Evolutionary conservation across 2,329 filamentous ascomycete species (phyloP).

Genomic region (Colletotrichum acutatum): DNA sequence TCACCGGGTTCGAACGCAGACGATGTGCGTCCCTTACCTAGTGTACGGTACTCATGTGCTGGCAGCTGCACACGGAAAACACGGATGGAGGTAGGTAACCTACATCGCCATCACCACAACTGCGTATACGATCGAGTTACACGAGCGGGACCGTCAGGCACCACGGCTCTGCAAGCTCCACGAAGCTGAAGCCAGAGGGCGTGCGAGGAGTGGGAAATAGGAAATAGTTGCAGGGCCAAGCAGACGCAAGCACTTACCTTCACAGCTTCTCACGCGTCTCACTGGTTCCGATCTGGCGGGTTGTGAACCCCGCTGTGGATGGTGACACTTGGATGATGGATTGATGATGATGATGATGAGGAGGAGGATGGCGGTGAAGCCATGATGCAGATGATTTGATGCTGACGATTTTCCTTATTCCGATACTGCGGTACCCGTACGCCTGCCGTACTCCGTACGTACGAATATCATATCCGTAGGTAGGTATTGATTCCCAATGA

Average conservation of each 20-base stretch:
- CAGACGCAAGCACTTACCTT: not conserved
- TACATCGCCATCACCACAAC: not conserved
- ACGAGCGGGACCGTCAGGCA: not conserved
- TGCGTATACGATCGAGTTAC: not conserved
- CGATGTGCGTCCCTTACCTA: too few relatives aligned
- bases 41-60: not conserved
- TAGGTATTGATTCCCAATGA: not conserved
- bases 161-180: too few relatives aligned
- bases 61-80: not conserved
- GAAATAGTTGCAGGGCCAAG: not conserved
- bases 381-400: not conserved
- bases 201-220: too few relatives aligned
- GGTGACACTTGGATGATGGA: not conserved
- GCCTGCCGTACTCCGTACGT: too few relatives aligned
- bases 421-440: not conserved
- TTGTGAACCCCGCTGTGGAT: not conserved
- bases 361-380: not conserved
- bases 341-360: not conserved
- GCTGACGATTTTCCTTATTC: not conserved
- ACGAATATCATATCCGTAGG: too few relatives aligned
- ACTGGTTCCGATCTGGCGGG: not conserved
- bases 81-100: not conserved
- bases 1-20: not conserved
- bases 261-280: not conserved
- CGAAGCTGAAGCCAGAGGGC: not conserved